phyloP scores from a whole-genome alignment of 2,329 filamentous ascomycete genomes.

The Aureobasidium sp. region DNA sequence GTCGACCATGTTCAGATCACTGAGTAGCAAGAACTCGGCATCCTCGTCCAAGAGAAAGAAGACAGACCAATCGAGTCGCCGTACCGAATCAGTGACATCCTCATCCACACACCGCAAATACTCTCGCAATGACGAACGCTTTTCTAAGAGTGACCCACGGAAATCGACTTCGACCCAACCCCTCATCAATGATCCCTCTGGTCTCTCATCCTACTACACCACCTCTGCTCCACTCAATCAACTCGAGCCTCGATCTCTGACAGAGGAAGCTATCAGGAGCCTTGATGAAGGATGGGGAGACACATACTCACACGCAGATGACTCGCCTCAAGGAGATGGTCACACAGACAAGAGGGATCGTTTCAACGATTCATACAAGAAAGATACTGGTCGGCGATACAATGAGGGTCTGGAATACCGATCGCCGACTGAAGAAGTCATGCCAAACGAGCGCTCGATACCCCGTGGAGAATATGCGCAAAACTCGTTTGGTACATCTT shows the following conservation, averaged over 20 bases:
- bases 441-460: neutral
- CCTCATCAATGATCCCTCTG: constrained; percentile 19
- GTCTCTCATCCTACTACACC: constrained; percentile 31
- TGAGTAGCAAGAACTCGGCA: constrained; percentile 22
- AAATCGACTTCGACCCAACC: constrained; percentile 18
- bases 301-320: neutral
- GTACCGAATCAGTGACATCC: constrained; percentile 27
- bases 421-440: neutral
- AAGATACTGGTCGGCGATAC: neutral
- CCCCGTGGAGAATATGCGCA: neutral
- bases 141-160: constrained; percentile 15
- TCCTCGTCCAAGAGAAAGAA: constrained; percentile 19
- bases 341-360: neutral
- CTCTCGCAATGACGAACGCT: constrained; percentile 18
- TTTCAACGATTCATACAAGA: neutral
- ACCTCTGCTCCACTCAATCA: constrained; percentile 17
- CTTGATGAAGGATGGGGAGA: constrained; percentile 24
- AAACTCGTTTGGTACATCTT: constrained; percentile 16
- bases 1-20: constrained; percentile 14
- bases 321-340: neutral
- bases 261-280: constrained; percentile 26
- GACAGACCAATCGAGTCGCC: constrained; percentile 22
- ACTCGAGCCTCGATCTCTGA: constrained; percentile 20
- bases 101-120: constrained; percentile 27
- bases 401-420: neutral